Evolutionary conservation across 2,329 filamentous ascomycete species (phyloP), one percentile per base, ranked within the genome.

Genomic region (Botrytis cinerea): DNA sequence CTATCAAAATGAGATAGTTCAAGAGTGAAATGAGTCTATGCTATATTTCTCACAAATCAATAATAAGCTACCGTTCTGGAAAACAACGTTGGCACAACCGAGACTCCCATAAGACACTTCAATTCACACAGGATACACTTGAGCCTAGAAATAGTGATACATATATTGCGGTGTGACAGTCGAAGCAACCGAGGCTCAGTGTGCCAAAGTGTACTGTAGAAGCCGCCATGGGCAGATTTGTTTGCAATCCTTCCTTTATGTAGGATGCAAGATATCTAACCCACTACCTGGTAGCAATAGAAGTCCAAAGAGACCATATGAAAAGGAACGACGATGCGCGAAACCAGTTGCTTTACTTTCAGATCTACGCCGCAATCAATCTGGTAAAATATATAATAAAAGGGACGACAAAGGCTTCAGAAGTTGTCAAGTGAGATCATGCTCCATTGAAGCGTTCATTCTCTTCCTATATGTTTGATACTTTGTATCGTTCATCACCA

Each of bases 391-490:
- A 51, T 51, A n/a, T 51, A 10, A 57, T n/a, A n/a, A 25, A 59
- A 61, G 38, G 28, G 43, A 61, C 38, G 6, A 10, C 20, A 57
- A 72, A 75, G 83, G 87, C 87, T 88, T 90, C 88, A 90, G 88
- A 90, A 87, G 86, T 81, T 76, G 82, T 82, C 83, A 82, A 80
- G 68, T 89, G 86, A 89, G 86, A 90, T 90, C 88, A 90, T 86
- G 77, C 78, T 79, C 78, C 73, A 69, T 82, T 77, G 78, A 82
- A 86, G 84, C 85, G 84, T 87, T 90, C 87, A 90, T 85, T 87
- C 88, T 90, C 88, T 90, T 90, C 88, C 88, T 90, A 90, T 90
- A 86, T 88, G 82, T 82, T 80, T 83, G 85, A 84, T 83, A 84
- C 84, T 77, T 80, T 81, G 81, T 83, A 86, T 80, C 79, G 77